phyloP scores from a whole-genome alignment of 2,329 filamentous ascomycete genomes.

The Teratosphaeria zuluensis region DNA sequence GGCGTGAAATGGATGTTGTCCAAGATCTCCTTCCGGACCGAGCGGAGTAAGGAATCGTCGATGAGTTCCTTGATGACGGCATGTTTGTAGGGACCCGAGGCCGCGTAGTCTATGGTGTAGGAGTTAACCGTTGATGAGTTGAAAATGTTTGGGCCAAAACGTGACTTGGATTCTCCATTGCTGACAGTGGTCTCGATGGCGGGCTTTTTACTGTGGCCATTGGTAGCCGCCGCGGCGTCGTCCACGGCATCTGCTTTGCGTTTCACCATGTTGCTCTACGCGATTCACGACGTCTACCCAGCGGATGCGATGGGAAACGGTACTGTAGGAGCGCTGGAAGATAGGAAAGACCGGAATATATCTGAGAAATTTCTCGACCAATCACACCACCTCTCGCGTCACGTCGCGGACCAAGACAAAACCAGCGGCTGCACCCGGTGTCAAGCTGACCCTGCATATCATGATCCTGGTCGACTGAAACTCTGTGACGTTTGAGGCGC shows the following conservation, averaged over 20 bases:
- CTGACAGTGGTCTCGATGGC: slow-evolving; percentile 18
- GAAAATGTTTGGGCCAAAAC: slow-evolving; percentile 60
- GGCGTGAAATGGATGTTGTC: slow-evolving; percentile 90
- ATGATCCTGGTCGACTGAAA: neutral
- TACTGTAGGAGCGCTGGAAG: neutral
- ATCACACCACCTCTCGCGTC: neutral
- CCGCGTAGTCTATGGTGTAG: slow-evolving; percentile 54
- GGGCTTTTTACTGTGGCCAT: slow-evolving; percentile 33
- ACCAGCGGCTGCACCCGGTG: neutral
- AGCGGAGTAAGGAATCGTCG: slow-evolving; percentile 69
- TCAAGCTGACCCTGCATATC: neutral
- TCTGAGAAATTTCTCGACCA: neutral
- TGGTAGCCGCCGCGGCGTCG: slow-evolving; percentile 7
- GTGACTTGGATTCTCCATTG: slow-evolving; percentile 35
- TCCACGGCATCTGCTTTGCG: slow-evolving; percentile 31
- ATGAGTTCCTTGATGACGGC: slow-evolving; percentile 78
- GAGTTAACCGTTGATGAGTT: slow-evolving; percentile 46
- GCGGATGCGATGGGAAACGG: neutral
- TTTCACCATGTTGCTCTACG: slow-evolving; percentile 25
- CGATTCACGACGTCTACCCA: neutral
- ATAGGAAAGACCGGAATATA: neutral
- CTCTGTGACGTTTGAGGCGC: neutral
- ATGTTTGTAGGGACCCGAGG: slow-evolving; percentile 73
- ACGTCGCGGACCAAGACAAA: neutral
- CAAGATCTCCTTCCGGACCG: slow-evolving; percentile 80